Evolutionary conservation across 306 rosid species (phyloP), one percentile per base, ranked within the genome.

Genomic region (Neltuma alba): DNA sequence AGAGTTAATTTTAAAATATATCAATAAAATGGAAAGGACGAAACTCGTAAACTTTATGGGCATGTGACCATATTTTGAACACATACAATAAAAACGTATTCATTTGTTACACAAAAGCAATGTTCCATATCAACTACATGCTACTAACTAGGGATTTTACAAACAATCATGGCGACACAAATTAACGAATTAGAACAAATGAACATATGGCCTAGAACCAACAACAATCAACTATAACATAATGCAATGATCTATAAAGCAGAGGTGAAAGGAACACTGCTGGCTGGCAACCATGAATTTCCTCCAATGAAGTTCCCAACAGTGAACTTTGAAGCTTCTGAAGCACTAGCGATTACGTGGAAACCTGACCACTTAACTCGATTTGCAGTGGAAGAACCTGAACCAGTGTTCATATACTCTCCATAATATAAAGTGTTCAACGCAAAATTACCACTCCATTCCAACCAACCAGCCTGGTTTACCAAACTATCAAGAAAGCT

Each of bases 371-470:
- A 87, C 1, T 57, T 87, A 30, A 87, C 86, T 41, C 90, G 79
- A 23, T 77, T 74, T 0, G 82, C 18, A 7, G 88, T 87, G 3
- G 90, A 84, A 7, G 90, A 74, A 50, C 90, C 90, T 8, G 86
- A 57, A 1, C 90, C 90, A 0, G 86, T 79, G 16, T 87, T 87
- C 73, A 30, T 20, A 48, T 84, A 87, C 81, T 87, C 88, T 7
- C 88, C 90, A 40, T 84, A 87, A 18, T 82, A 84, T 57, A 74
- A 14, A 37, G 78, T 88, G 6, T 67, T 75, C 13, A 88, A 76
- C 30, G 88, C 92, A 75, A 88, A 88, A 58, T 60, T 50, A 2
- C 92, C 90, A 74, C 84, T 82, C 92, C 92, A 88, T 28, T 74
- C 87, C 76, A 88, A 1, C 92, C 92, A 88, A 54, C 92, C 92